A percentile compares a stretch with the other conserved stretches of the same genome.
phyloP scores from a whole-genome alignment of 1,284 basidiomycete genomes.

The Hypsizygus ulmarius region DNA sequence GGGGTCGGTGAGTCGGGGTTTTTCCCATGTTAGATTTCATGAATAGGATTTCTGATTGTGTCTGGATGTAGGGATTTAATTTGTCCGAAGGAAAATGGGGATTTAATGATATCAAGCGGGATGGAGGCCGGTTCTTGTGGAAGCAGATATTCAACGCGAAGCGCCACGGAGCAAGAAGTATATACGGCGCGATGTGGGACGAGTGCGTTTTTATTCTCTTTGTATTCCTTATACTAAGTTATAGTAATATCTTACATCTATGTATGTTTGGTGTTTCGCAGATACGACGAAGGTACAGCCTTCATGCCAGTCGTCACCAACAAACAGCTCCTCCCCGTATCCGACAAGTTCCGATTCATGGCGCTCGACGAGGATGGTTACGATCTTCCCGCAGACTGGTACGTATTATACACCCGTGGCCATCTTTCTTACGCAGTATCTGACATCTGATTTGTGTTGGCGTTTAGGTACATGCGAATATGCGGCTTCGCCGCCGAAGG shows the following conservation, averaged over 20 bases:
- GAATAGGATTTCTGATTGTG: background rate
- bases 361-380: constrained; percentile 71
- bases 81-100: constrained; percentile 63
- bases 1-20: constrained; percentile 54
- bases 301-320: constrained; percentile 65
- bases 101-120: constrained; percentile 63
- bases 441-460: constrained; percentile 1
- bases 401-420: too few relatives aligned
- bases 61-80: constrained; percentile 54
- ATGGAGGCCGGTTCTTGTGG: constrained; percentile 74
- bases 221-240: too few relatives aligned
- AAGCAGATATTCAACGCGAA: constrained; percentile 66
- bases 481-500: constrained; percentile 68
- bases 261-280: constrained; percentile 25
- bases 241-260: too few relatives aligned
- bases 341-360: constrained; percentile 55
- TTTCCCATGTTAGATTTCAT: constrained; percentile 1
- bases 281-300: constrained; percentile 79
- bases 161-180: constrained; percentile 56
- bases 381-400: constrained; percentile 74
- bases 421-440: too few relatives aligned
- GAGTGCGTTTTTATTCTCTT: constrained; percentile 50
- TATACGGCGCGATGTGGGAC: constrained; percentile 84
- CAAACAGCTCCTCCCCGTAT: constrained; percentile 55
- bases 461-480: constrained; percentile 70